Percentiles rank a stretch among this genome's conserved stretches.
Conservation (phyloP, 2,329 filamentous ascomycete genomes). For the Diaporthe humulicola region DNA sequence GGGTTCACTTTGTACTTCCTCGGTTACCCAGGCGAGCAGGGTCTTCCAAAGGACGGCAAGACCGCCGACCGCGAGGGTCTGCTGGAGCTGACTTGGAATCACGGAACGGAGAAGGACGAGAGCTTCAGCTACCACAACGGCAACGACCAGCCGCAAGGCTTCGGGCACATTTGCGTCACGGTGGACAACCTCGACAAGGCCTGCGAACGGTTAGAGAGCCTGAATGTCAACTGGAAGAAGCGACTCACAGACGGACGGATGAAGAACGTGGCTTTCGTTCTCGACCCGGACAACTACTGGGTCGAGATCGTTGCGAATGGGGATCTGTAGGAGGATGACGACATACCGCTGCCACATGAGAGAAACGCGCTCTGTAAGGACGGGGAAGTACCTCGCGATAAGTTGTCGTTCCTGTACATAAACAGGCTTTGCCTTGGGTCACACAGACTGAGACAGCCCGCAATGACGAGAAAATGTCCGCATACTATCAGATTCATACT, state of each 20-base stretch:
- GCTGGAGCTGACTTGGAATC: constrained; percentile 90
- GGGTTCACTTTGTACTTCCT: constrained; percentile 95
- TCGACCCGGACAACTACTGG: constrained; percentile 92
- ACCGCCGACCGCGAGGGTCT: constrained; percentile 82
- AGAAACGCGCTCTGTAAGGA: background rate
- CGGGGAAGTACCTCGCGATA: background rate
- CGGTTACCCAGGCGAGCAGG: constrained; percentile 76
- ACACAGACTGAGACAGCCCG: background rate
- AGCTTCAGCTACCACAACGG: constrained; percentile 91
- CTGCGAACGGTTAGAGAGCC: constrained; percentile 85
- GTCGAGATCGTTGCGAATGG: constrained; percentile 86
- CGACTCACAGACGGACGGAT: constrained; percentile 90
- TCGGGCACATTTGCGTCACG: constrained; percentile 90
- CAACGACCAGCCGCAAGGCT: constrained; percentile 91
- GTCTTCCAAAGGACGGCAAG: constrained; percentile 64
- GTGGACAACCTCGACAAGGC: constrained; percentile 93
- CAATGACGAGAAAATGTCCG: background rate
- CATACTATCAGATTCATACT: background rate
- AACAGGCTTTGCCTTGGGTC: background rate
- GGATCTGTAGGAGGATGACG: constrained; percentile 54
- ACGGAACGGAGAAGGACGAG: constrained; percentile 87
- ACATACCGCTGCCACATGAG: background rate
- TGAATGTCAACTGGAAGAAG: constrained; percentile 94
- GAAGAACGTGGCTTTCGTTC: constrained; percentile 93
- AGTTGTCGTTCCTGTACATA: background rate